Evolutionary conservation across 148 eudicot species (phyloP).

Genomic region (Pharnaceum exiguum): DNA sequence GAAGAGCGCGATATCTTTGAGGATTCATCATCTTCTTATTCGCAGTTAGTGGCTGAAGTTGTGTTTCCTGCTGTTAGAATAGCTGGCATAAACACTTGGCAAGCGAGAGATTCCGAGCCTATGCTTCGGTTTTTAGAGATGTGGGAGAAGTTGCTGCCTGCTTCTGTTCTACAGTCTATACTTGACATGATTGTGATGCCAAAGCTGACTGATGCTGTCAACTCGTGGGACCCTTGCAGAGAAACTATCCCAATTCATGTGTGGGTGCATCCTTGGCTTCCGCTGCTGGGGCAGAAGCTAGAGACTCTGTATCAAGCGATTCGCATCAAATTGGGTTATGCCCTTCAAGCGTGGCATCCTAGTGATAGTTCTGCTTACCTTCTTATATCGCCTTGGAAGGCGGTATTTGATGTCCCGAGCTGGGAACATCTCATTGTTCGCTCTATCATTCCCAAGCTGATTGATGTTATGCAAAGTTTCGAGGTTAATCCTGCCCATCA

Average conservation of each 20-base stretch:
- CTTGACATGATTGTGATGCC: conserved; percentile 72
- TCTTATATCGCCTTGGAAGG: conserved; percentile 75
- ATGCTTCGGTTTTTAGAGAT: conserved; percentile 70
- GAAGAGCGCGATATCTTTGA: conserved; percentile 44
- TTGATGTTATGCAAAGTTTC: conserved; percentile 58
- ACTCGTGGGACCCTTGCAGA: conserved; percentile 74
- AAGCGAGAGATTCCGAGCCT: conserved; percentile 88
- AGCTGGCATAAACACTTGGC: conserved; percentile 83
- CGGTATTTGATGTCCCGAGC: conserved; percentile 71
- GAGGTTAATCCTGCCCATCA: conserved; percentile 79
- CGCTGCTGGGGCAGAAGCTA: conserved; percentile 63
- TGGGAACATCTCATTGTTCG: conserved; percentile 86
- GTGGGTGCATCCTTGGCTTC: conserved; percentile 96
- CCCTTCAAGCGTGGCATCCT: conserved; percentile 91
- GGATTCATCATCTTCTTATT: conserved; percentile 49
- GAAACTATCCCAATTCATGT: conserved; percentile 88
- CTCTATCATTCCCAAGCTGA: conserved; percentile 65
- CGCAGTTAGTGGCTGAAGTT: conserved; percentile 74
- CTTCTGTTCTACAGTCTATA: conserved; percentile 50
- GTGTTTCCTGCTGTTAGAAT: conserved; percentile 89
- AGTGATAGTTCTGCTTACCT: conserved; percentile 66
- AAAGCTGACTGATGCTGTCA: conserved; percentile 70
- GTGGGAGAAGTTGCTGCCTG: conserved; percentile 78
- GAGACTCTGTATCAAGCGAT: conserved; percentile 57
- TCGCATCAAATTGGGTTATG: conserved; percentile 54